Evolutionary conservation across 768 basidiomycete genomes (phyloP).

Genomic region (Leccinum longicurvipes): DNA sequence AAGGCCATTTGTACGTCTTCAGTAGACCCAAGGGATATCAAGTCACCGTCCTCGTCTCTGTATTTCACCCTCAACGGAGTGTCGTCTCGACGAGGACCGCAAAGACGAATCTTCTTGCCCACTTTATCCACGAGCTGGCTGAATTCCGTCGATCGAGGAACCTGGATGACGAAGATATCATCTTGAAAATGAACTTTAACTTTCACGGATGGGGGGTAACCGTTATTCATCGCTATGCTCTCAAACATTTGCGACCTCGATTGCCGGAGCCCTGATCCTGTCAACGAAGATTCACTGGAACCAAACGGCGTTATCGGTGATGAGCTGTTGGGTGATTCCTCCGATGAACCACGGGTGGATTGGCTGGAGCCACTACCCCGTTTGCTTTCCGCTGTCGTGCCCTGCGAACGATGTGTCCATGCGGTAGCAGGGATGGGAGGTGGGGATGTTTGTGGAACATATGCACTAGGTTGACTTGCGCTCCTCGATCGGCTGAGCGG

Average conservation of each 20-base stretch:
- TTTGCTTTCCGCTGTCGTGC: constrained; percentile 47
- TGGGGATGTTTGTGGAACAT: constrained; percentile 48
- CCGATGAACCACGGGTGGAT: constrained; percentile 72
- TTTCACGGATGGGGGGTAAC: constrained; percentile 57
- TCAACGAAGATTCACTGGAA: constrained; percentile 81
- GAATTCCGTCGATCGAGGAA: constrained; percentile 75
- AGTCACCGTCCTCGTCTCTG: constrained; percentile 88
- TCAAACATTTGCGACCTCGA: constrained; percentile 57
- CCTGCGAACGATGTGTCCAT: constrained; percentile 48
- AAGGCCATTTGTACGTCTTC: constrained; percentile 96
- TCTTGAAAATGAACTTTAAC: constrained; percentile 95
- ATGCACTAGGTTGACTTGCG: constrained; percentile 75
- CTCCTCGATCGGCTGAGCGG: constrained; percentile 62
- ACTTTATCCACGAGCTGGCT: constrained; percentile 85
- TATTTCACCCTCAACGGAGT: constrained; percentile 85
- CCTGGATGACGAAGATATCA: constrained; percentile 93
- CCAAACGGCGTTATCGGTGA: constrained; percentile 90
- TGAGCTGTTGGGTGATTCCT: constrained; percentile 80
- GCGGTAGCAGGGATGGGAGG: constrained; percentile 54
- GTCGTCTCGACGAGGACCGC: constrained; percentile 77
- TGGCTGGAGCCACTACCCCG: constrained; percentile 84
- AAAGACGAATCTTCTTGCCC: constrained; percentile 88
- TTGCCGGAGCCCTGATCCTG: constrained; percentile 50
- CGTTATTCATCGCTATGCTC: constrained; percentile 31
- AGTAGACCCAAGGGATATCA: constrained; percentile 83